Conservation (phyloP, 176 grass and related monocot species). For the Bothriochloa decipiens region DNA sequence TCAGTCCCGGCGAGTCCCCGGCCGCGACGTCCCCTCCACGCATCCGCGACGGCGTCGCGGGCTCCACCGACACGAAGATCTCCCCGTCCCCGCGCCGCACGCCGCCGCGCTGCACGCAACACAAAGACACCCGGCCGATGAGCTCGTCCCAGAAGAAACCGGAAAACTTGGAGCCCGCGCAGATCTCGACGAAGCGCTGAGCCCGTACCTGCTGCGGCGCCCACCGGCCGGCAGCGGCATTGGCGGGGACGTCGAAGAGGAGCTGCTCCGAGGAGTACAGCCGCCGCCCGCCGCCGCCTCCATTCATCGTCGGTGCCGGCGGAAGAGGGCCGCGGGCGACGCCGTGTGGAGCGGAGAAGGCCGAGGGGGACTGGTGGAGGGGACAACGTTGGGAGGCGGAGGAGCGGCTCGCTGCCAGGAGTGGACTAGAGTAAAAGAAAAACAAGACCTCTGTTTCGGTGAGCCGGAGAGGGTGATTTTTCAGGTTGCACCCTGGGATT, state of each 20-base stretch:
- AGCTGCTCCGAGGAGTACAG: constrained; percentile 79
- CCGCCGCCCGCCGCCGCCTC: constrained; percentile 46
- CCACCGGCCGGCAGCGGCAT: constrained; percentile 58
- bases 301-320: constrained; percentile 56
- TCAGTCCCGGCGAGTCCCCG: constrained; percentile 47
- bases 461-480: not conserved
- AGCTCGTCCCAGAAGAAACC: not conserved
- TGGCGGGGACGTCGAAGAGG: constrained; percentile 63
- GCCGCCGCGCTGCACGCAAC: constrained; percentile 46
- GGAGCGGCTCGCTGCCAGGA: not conserved
- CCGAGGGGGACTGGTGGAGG: constrained; percentile 9
- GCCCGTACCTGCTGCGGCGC: constrained; percentile 44
- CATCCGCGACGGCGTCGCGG: constrained; percentile 58
- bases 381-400: constrained; percentile 47
- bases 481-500: constrained; percentile 26
- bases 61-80: constrained; percentile 76
- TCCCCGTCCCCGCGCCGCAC: constrained; percentile 72
- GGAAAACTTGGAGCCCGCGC: constrained; percentile 33
- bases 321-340: not conserved
- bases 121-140: constrained; percentile 7
- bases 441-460: not conserved
- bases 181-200: constrained; percentile 36
- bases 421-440: constrained; percentile 4
- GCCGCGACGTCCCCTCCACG: constrained; percentile 51
- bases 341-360: not conserved